A percentile compares a stretch with the other conserved stretches of the same genome.
phyloP scores from a whole-genome alignment of 768 basidiomycete species.

The Amylocystis lapponica region DNA sequence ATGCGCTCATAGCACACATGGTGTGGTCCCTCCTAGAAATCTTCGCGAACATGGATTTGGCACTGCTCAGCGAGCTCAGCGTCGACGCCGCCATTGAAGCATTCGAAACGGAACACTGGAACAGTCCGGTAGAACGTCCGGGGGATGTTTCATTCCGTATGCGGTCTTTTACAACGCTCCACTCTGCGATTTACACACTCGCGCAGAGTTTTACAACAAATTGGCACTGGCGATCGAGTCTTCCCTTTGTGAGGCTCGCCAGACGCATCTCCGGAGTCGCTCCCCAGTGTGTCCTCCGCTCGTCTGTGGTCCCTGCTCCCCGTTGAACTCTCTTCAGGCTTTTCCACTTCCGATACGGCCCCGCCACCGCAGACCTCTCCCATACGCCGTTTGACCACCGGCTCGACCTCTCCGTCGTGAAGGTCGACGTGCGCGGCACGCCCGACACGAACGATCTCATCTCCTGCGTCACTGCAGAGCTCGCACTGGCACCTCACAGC shows the following conservation, averaged over 20 bases:
- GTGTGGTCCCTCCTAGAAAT: conserved; percentile 59
- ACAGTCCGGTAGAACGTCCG: conserved; percentile 28
- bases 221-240: conserved; percentile 40
- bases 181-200: neutral
- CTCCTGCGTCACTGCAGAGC: conserved; percentile 41
- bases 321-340: conserved; percentile 36
- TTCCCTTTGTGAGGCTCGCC: conserved; percentile 4
- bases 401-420: conserved; percentile 42
- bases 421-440: conserved; percentile 41
- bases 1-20: conserved; percentile 18
- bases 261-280: neutral
- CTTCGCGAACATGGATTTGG: conserved; percentile 67
- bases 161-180: conserved; percentile 12
- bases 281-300: too few species aligned
- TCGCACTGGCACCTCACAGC: conserved; percentile 34
- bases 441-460: conserved; percentile 50
- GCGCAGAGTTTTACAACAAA: conserved; percentile 44
- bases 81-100: conserved; percentile 45
- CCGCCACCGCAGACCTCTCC: conserved; percentile 33
- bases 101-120: conserved; percentile 38
- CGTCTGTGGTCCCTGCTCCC: conserved; percentile 33
- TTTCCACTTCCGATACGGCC: conserved; percentile 53
- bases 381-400: conserved; percentile 16
- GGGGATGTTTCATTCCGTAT: conserved; percentile 40
- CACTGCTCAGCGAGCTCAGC: conserved; percentile 49